Evolutionary conservation across 2,329 filamentous ascomycete genomes (phyloP), one percentile per base, ranked within the genome.

Genomic region (Pseudogymnoascus sp.): DNA sequence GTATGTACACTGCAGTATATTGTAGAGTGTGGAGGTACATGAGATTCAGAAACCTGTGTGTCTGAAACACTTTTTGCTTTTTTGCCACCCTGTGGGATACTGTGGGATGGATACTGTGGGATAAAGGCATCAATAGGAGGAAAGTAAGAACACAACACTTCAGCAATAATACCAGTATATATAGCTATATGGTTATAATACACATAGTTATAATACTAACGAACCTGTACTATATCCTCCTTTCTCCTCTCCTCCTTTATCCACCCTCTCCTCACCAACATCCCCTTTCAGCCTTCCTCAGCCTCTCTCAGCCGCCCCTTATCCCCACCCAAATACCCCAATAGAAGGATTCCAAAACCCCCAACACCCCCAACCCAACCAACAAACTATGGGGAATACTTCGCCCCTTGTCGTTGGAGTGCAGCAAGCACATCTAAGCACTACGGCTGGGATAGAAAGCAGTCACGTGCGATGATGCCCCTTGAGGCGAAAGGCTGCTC

Each of bases 11-110:
- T 54, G 18, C 28, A 33, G 43, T 54, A 54, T 28, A 54, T 33
- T 14, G 12, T 54, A 33, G 2, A 33, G 14, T 18, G 14, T 2
- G 4, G 33, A 54, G 28, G 8, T 50, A 50, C 43, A 16, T 50
- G 11, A 4, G 20, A n/a, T 16, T 50, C 25, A 50, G 43, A 50
- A 50, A 50, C 43, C 43, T 50, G 43, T 3, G n/a, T 50, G 25
- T 54, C 43, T 54, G 47, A 54, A 54, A 54, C 47, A 20, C 47
- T 20, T 54, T 54, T 54, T 28, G 22, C 43, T 30, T 50, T 50
- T 54, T 54, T 33, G 47, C 47, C 47, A 54, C 47, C 47, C 16
- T 33, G 43, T 54, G 43, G 43, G 43, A 54, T 50, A 50, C 25
- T 6, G 3, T 28, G 12, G 9, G 20, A 41, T 4, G 14, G 38